Base-by-base conservation (phyloP, 352 stramenopile species). In the Phytopythium delawarense region DNA sequence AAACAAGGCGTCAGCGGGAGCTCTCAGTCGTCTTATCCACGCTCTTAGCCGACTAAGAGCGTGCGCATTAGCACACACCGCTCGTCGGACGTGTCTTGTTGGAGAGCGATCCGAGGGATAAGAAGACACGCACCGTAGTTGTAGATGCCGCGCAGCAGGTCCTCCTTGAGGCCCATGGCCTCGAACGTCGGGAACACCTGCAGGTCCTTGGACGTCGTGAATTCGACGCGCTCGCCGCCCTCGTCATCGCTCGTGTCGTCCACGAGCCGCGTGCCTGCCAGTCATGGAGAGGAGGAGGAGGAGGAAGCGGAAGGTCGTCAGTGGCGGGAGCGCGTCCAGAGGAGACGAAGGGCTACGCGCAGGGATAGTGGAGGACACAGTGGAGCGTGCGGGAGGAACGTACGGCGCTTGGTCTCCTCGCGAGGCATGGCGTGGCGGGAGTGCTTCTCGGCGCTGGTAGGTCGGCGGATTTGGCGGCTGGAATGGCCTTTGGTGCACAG, bases 91-190 rank as follows among this genome's bases (percentile, higher is more conserved):
- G n/a, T 18, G 20, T 50, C 44, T 50, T 50, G 21, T 50, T 48
- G n/a, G 49, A 60, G 46, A 65, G 15, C 23, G 4, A 12, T 54
- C 21, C 23, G 20, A 9, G 2, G 20, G 18, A 37, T 57, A 42
- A 20, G 65, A 63, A 13, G 4, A 30, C 37, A 4, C 62, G 20
- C 70, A 82, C 73, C 88, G 52, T 94, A 96, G 2, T 79, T 83
- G 72, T 94, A 95, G 42, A 98, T 93, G 40, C 92, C 92, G 39
- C 89, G 78, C 13, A 98, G 74, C 28, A 98, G 72, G 56, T 98
- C 88, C 62, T 98, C 89, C 58, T 97, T 97, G 49, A 98, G 76
- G 16, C 81, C 86, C 87, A 98, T 96, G 30, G 72, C 78, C 50
- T 98, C 91, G 67, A 98, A 98, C 13, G 76, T 94, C n/a, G 83